Conservation (phyloP, 306 rosid species). For the Pterocarpus santalinus region DNA sequence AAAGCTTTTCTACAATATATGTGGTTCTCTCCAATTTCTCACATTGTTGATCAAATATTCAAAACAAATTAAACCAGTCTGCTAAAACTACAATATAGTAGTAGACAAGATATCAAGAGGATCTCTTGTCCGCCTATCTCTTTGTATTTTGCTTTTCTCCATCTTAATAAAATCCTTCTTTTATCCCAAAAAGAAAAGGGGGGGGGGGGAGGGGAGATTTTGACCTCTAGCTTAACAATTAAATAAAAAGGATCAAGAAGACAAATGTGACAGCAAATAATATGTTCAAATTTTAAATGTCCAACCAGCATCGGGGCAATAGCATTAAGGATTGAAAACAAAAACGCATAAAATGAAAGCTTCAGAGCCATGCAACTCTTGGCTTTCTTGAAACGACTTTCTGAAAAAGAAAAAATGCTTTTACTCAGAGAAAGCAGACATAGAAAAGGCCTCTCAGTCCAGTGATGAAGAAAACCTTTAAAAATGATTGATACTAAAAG, state of each 20-base stretch:
- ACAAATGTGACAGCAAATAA: conserved; percentile 5
- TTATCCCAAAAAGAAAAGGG: too few species aligned
- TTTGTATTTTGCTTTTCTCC: too few species aligned
- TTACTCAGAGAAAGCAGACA: too few species aligned
- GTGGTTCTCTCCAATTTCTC: conserved; percentile 22
- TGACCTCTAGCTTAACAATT: too few species aligned
- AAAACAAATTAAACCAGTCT: neutral
- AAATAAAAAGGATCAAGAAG: too few species aligned
- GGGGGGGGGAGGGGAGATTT: too few species aligned
- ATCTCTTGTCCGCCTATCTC: too few species aligned
- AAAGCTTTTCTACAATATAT: neutral
- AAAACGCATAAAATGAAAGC: neutral
- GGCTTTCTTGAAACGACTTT: neutral
- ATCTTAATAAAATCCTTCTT: too few species aligned
- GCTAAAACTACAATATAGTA: neutral
- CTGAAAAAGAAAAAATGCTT: too few species aligned
- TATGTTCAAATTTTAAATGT: neutral
- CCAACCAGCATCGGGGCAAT: neutral
- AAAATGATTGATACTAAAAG: conserved; percentile 6
- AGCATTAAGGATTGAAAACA: neutral
- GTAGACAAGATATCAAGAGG: neutral
- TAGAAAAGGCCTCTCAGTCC: neutral
- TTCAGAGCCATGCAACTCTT: neutral
- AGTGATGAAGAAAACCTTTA: conserved; percentile 7
- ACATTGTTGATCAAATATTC: conserved; percentile 7